phyloP scores from a whole-genome alignment of 2,329 filamentous ascomycete species.

The Leptographium wingfieldii region DNA sequence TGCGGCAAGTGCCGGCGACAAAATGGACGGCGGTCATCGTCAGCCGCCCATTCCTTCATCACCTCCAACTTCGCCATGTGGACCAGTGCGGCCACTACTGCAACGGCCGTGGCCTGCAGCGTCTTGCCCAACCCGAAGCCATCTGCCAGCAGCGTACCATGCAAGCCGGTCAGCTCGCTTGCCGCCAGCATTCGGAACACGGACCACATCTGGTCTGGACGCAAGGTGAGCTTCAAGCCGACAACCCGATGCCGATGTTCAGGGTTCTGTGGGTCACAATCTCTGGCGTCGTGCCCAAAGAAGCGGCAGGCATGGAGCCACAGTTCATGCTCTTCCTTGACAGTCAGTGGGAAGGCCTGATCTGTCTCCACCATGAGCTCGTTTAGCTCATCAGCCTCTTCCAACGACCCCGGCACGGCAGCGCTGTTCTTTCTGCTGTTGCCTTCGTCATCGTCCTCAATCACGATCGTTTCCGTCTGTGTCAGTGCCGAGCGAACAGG shows the following conservation, averaged over 20 bases:
- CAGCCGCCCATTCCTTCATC: not conserved
- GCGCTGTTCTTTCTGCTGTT: not conserved
- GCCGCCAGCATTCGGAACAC: not conserved
- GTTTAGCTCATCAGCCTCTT: not conserved
- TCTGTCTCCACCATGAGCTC: not conserved
- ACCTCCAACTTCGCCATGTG: not conserved
- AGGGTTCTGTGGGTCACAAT: not conserved
- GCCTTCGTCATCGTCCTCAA: not conserved
- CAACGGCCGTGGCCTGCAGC: not conserved
- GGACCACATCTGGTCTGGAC: constrained; percentile 1
- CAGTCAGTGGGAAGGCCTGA: not conserved
- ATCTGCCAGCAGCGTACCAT: constrained; percentile 1
- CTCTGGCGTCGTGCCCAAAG: not conserved
- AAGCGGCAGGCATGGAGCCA: not conserved
- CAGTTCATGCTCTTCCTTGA: not conserved
- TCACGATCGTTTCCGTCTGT: not conserved
- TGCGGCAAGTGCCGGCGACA: not conserved
- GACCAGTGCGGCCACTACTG: not conserved
- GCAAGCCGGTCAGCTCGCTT: not conserved
- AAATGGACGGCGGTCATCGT: not conserved
- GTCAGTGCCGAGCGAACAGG: not conserved
- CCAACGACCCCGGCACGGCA: not conserved
- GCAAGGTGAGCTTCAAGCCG: not conserved
- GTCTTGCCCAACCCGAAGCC: constrained; percentile 1
- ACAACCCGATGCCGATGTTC: not conserved